These are phyloP conservation scores for Nectriaceae sp. DNA, from an alignment of 2,329 filamentous ascomycete species.

Conservation along the genomic window DNA sequence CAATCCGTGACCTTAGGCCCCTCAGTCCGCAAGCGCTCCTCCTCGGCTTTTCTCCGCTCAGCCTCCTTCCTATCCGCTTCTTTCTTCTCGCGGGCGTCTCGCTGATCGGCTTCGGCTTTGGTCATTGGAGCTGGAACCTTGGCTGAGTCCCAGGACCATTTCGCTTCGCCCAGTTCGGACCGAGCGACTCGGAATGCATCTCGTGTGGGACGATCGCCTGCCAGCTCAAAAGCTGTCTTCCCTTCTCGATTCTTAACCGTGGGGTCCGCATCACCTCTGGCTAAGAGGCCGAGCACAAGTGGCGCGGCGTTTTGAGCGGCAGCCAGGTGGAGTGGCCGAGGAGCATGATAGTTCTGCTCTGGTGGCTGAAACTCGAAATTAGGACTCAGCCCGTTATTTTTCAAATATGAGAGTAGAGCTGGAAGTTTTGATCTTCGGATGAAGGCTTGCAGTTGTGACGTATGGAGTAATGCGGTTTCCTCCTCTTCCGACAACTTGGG, in stretches of 20 bases:
- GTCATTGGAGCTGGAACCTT: conserved; percentile 72
- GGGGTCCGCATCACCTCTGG: conserved; percentile 75
- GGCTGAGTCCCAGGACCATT: conserved; percentile 78
- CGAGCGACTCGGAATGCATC: conserved; percentile 92
- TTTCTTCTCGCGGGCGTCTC: conserved; percentile 69
- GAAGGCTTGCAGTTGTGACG: conserved; percentile 83
- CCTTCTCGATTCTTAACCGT: conserved; percentile 70
- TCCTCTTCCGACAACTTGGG: conserved; percentile 79
- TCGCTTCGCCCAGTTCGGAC: conserved; percentile 73
- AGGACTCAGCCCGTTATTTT: conserved; percentile 69
- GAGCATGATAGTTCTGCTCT: conserved; percentile 75
- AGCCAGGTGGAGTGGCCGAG: conserved; percentile 83
- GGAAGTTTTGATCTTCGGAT: conserved; percentile 89
- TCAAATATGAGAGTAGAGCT: conserved; percentile 80
- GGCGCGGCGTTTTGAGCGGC: conserved; percentile 78
- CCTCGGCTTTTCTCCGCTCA: conserved; percentile 71
- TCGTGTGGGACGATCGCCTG: conserved; percentile 80
- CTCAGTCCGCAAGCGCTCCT: conserved; percentile 70
- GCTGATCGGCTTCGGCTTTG: conserved; percentile 68
- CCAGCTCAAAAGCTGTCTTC: conserved; percentile 84
- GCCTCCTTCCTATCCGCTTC: conserved; percentile 69
- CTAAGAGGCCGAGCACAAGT: conserved; percentile 75
- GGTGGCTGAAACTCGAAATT: conserved; percentile 76
- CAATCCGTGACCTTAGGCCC: conserved; percentile 56
- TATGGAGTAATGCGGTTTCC: conserved; percentile 79